Percentiles rank a stretch among this genome's conserved stretches.
These are phyloP conservation scores for Pythium myriotylum DNA, from an alignment of 352 stramenopile genomes.

Conservation along the genomic window DNA sequence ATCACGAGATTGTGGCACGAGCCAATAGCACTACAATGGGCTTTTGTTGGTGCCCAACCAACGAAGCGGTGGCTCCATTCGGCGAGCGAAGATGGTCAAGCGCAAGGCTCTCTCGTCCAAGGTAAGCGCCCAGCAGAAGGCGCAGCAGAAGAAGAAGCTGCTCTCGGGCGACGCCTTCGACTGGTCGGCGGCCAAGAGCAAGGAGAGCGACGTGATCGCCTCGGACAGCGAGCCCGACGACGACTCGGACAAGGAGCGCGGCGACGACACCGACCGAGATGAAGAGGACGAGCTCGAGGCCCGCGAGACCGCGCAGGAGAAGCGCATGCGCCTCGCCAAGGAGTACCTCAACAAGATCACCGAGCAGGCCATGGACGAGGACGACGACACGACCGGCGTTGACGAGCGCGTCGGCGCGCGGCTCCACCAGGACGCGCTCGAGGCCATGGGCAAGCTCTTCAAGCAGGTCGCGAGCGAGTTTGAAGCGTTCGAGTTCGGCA, in stretches of 20 bases:
- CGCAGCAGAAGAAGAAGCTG: conserved; percentile 62
- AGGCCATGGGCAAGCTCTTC: conserved; percentile 88
- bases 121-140: conserved; percentile 26
- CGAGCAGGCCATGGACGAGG: conserved; percentile 62
- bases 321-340: conserved; percentile 87
- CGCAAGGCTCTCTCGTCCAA: conserved; percentile 41
- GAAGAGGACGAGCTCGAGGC: conserved; percentile 62
- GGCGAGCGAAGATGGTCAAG: conserved; percentile 43
- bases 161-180: conserved; percentile 81
- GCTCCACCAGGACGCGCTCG: conserved; percentile 83
- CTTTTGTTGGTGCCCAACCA: conserved; percentile 31
- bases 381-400: conserved; percentile 44
- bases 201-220: conserved; percentile 52
- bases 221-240: conserved; percentile 76
- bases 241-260: conserved; percentile 30
- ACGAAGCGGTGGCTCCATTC: conserved; percentile 23
- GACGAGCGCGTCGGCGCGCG: conserved; percentile 76
- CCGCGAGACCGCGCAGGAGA: conserved; percentile 88
- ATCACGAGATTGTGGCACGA: conserved; percentile 12
- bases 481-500: conserved; percentile 82
- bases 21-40: conserved; percentile 7
- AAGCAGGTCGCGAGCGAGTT: conserved; percentile 82
- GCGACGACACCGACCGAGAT: conserved; percentile 26
- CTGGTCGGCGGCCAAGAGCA: conserved; percentile 48
- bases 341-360: conserved; percentile 88